phyloP scores from a whole-genome alignment of 2,329 filamentous ascomycete species.

The Leptographium wingfieldii region DNA sequence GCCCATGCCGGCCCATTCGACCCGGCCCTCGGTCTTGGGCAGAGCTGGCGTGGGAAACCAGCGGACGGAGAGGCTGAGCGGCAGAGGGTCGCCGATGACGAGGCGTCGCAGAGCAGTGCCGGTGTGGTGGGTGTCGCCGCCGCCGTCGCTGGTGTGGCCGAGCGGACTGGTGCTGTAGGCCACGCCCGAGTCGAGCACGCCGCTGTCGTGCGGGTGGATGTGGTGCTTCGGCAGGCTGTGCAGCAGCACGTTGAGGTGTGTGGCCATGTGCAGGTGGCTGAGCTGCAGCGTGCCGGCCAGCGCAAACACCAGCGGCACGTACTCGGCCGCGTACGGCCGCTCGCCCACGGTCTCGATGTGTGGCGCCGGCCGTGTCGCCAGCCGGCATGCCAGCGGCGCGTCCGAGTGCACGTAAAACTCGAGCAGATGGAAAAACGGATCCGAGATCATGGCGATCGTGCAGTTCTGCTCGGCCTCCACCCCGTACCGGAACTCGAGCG shows the following conservation, averaged over 20 bases:
- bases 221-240: constrained; percentile 56
- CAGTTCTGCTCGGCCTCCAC: constrained; percentile 71
- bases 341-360: constrained; percentile 43
- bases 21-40: constrained; percentile 52
- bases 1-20: constrained; percentile 53
- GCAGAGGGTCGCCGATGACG: constrained; percentile 76
- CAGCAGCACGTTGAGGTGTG: constrained; percentile 78
- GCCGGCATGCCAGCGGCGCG: constrained; percentile 79
- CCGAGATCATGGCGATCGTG: constrained; percentile 63
- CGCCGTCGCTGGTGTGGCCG: constrained; percentile 37
- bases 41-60: constrained; percentile 73
- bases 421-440: constrained; percentile 76
- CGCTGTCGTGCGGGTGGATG: constrained; percentile 51
- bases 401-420: constrained; percentile 98
- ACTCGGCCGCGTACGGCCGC: constrained; percentile 39
- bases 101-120: constrained; percentile 41
- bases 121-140: constrained; percentile 19
- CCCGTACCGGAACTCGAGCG: constrained; percentile 80
- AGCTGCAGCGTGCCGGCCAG: constrained; percentile 79
- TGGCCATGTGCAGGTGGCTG: constrained; percentile 82
- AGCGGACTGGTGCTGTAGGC: constrained; percentile 75
- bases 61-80: constrained; percentile 64
- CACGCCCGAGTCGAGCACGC: constrained; percentile 74
- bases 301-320: constrained; percentile 78
- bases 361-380: constrained; percentile 60